Percentiles rank a stretch among this genome's conserved stretches.
phyloP scores from a whole-genome alignment of 805 yeast genomes.

The Yamadazyma endophytica region DNA sequence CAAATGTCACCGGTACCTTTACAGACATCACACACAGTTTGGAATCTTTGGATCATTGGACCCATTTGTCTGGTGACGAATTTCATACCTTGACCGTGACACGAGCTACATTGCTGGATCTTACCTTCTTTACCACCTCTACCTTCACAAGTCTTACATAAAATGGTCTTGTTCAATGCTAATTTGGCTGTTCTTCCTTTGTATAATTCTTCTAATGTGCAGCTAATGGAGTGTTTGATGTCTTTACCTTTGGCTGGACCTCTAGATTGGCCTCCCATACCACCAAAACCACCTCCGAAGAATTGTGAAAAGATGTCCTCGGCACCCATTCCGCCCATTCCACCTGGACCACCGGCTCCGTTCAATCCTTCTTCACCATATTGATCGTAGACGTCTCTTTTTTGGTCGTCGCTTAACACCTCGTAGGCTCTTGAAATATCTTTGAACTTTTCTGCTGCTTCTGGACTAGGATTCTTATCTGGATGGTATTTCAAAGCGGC shows the following conservation, averaged over 20 bases:
- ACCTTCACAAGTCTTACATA: conserved; percentile 89
- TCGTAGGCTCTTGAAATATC: conserved; percentile 87
- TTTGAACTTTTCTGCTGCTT: conserved; percentile 94
- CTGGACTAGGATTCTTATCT: conserved; percentile 78
- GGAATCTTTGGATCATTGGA: conserved; percentile 97
- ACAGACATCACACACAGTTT: conserved; percentile 89
- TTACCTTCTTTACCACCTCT: conserved; percentile 93
- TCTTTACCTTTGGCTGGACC: conserved; percentile 91
- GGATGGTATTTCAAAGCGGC: conserved; percentile 81
- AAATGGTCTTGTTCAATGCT: conserved; percentile 86
- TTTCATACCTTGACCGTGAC: conserved; percentile 90
- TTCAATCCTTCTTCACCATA: conserved; percentile 90
- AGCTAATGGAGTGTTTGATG: conserved; percentile 81
- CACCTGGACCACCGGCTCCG: conserved; percentile 66
- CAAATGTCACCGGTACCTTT: conserved; percentile 88
- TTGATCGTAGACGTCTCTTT: conserved; percentile 83
- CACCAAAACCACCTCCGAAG: conserved; percentile 64
- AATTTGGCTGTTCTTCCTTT: conserved; percentile 92
- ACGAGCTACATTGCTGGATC: conserved; percentile 78
- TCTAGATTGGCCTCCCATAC: conserved; percentile 59
- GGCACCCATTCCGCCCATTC: conserved; percentile 55
- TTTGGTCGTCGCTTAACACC: conserved; percentile 79
- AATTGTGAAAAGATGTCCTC: conserved; percentile 78
- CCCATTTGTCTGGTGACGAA: conserved; percentile 98
- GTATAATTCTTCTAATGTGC: conserved; percentile 88